Conservation (phyloP, 1,284 basidiomycete species). For the Malassezia vespertilionis region DNA sequence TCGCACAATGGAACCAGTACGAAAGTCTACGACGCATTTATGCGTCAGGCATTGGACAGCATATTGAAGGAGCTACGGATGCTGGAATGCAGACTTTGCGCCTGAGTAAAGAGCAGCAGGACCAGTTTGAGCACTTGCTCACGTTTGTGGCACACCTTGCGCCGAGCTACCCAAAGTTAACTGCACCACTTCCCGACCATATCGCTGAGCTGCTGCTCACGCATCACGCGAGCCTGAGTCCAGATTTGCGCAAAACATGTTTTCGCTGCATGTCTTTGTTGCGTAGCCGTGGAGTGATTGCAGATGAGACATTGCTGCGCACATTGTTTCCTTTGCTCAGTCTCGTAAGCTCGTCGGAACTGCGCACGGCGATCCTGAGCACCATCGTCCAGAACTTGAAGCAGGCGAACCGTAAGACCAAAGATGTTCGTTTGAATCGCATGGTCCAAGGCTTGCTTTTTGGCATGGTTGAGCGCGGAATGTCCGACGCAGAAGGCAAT, state of each 20-base stretch:
- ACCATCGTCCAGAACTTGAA: slow-evolving; percentile 93
- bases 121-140: slow-evolving; percentile 34
- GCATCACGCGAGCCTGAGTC: slow-evolving; percentile 36
- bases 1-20: slow-evolving; percentile 98
- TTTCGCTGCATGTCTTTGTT: slow-evolving; percentile 57
- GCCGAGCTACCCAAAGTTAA: slow-evolving; percentile 32
- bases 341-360: slow-evolving; percentile 64
- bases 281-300: slow-evolving; percentile 80
- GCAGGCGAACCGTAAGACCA: slow-evolving; percentile 74
- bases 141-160: slow-evolving; percentile 57
- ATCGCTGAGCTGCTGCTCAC: slow-evolving; percentile 37
- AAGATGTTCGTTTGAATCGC: slow-evolving; percentile 91
- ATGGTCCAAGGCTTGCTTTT: slow-evolving; percentile 94
- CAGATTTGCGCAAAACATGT: slow-evolving; percentile 33
- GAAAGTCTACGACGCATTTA: slow-evolving; percentile 76
- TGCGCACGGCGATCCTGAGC: slow-evolving; percentile 76
- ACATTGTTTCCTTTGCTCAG: slow-evolving; percentile 86
- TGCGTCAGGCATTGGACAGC: slow-evolving; percentile 40
- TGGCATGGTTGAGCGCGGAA: slow-evolving; percentile 81
- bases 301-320: slow-evolving; percentile 85
- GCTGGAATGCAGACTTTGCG: slow-evolving; percentile 1
- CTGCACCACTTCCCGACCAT: slow-evolving; percentile 26
- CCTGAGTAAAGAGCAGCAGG: slow-evolving; percentile 31
- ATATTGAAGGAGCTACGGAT: slow-evolving; percentile 6
- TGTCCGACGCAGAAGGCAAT: slow-evolving; percentile 48